A percentile compares a stretch with the other conserved stretches of the same genome.
Conservation (phyloP, 2,329 filamentous ascomycete species). For the Daldinia sp. region DNA sequence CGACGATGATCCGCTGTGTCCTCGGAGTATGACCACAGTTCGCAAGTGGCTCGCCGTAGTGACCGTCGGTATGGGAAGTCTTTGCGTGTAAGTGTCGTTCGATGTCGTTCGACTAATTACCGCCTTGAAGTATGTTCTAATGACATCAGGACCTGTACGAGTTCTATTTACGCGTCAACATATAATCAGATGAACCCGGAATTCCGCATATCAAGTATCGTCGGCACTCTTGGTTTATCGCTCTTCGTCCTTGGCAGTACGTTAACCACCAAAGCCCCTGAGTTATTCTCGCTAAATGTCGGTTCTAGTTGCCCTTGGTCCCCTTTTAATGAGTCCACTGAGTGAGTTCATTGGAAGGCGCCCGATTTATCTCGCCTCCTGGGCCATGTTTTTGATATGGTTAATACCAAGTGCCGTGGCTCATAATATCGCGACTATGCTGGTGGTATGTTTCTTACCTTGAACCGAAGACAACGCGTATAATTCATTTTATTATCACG, state of each 20-base stretch:
- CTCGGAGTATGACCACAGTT: conserved; percentile 54
- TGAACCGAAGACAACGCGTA: background rate
- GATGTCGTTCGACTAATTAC: background rate
- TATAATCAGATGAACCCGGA: conserved; percentile 80
- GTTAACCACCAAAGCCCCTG: background rate
- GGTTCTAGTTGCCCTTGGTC: conserved; percentile 61
- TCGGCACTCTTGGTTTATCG: conserved; percentile 83
- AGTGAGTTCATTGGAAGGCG: conserved; percentile 84
- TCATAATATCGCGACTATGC: conserved; percentile 81
- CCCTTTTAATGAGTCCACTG: conserved; percentile 69
- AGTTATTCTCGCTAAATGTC: conserved; percentile 55
- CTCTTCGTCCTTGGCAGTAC: conserved; percentile 82
- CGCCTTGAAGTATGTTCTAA: conserved; percentile 16
- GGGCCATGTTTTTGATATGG: conserved; percentile 79
- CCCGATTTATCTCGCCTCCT: conserved; percentile 80
- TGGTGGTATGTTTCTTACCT: conserved; percentile 57
- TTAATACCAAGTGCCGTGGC: conserved; percentile 83
- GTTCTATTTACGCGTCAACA: conserved; percentile 87
- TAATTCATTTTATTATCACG: background rate
- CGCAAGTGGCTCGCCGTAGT: conserved; percentile 82
- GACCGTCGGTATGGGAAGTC: conserved; percentile 75
- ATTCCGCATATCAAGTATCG: conserved; percentile 73
- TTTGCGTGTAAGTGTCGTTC: conserved; percentile 78
- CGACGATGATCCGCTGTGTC: conserved; percentile 70
- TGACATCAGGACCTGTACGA: conserved; percentile 73